phyloP scores from a whole-genome alignment of 352 stramenopile genomes.

The Stephanocyclus meneghinianus region DNA sequence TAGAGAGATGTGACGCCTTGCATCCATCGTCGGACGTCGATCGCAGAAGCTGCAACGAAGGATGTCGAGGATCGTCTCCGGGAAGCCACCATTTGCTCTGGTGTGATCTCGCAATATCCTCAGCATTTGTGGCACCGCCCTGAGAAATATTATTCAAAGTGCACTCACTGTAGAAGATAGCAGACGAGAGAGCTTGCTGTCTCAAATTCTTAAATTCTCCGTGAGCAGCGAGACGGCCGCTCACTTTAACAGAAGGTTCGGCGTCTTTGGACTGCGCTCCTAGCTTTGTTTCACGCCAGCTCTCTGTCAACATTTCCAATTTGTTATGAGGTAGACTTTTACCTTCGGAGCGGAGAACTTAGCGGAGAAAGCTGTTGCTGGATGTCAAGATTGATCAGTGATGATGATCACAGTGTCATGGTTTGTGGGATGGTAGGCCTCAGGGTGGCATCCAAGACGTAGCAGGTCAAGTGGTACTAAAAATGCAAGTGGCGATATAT shows the following conservation, averaged over 20 bases:
- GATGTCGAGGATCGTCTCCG: conserved; percentile 41
- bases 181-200: conserved; percentile 17
- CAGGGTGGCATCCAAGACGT: no score
- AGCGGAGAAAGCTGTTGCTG: neutral
- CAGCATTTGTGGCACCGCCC: conserved; percentile 46
- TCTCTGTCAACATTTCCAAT: neutral
- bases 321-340: neutral
- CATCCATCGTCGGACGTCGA: neutral
- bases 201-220: conserved; percentile 3
- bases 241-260: neutral
- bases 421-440: no score
- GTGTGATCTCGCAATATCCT: conserved; percentile 37
- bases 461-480: no score
- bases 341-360: no score
- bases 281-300: neutral
- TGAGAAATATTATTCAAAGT: conserved; percentile 52
- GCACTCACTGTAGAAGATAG: conserved; percentile 72
- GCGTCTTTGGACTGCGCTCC: neutral
- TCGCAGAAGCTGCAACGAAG: conserved; percentile 1
- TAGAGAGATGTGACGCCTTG: neutral
- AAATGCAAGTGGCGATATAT: no score
- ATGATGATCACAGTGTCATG: no score
- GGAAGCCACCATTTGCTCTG: conserved; percentile 66
- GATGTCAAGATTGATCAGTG: no score
- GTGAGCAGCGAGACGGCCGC: neutral